A percentile compares a stretch with the other conserved stretches of the same genome.
phyloP scores from a whole-genome alignment of 2,329 filamentous ascomycete species.

The Acephala macrosclerotiorum region DNA sequence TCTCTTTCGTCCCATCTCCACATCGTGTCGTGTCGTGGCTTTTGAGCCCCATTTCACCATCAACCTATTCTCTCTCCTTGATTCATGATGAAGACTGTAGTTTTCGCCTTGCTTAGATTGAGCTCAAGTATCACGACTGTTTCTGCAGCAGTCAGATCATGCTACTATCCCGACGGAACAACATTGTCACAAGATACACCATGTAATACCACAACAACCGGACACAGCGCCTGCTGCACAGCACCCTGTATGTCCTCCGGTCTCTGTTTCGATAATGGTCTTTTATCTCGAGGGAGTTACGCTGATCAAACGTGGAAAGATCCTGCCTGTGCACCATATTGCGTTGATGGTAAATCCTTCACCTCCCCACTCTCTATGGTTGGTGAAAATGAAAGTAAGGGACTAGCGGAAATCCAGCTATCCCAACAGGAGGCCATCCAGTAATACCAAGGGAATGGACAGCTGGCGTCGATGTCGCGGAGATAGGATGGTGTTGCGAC shows the following conservation, averaged over 20 bases:
- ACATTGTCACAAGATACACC: background rate
- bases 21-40: background rate
- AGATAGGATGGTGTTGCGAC: constrained; percentile 18
- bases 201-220: constrained; percentile 11
- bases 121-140: background rate
- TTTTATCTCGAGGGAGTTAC: constrained; percentile 15
- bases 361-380: background rate
- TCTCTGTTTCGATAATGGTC: constrained; percentile 17
- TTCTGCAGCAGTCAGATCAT: background rate
- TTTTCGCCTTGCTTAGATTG: background rate
- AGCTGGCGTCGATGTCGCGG: background rate
- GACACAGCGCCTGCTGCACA: constrained; percentile 15
- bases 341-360: constrained; percentile 11
- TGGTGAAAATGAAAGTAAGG: background rate
- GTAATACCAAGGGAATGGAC: background rate
- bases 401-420: background rate
- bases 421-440: background rate
- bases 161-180: constrained; percentile 16
- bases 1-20: background rate
- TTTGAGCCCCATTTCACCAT: background rate
- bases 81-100: background rate
- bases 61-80: too few species aligned
- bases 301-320: constrained; percentile 16
- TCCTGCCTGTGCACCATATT: constrained; percentile 8
- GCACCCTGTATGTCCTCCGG: constrained; percentile 15